These are phyloP conservation scores for Phytophthora colocasiae DNA, from an alignment of 352 stramenopile genomes.

Conservation along the genomic window DNA sequence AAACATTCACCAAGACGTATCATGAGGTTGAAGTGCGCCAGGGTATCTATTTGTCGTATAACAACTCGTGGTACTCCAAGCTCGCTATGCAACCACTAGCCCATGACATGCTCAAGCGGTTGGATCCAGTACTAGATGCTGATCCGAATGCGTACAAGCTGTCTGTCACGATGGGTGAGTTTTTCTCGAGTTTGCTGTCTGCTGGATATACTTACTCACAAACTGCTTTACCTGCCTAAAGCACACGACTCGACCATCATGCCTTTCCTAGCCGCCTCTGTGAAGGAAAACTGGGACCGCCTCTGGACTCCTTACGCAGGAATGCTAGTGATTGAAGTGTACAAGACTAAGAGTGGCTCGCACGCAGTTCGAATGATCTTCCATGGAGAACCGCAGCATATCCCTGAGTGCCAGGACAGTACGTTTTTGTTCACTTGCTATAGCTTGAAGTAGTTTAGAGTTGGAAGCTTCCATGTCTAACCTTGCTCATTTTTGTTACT, in stretches of 20 bases:
- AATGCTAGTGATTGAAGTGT: conserved; percentile 79
- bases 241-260: conserved; percentile 88
- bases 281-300: conserved; percentile 80
- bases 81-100: conserved; percentile 87
- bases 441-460: background rate
- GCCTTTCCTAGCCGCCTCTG: conserved; percentile 76
- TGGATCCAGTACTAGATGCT: conserved; percentile 61
- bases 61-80: conserved; percentile 86
- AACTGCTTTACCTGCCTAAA: conserved; percentile 11
- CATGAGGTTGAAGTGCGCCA: conserved; percentile 77
- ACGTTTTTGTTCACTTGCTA: conserved; percentile 3
- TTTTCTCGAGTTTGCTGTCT: background rate
- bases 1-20: conserved; percentile 81
- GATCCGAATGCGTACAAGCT: conserved; percentile 56
- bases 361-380: conserved; percentile 76
- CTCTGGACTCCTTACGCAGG: conserved; percentile 88
- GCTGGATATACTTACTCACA: background rate
- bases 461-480: background rate
- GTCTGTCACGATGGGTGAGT: conserved; percentile 81
- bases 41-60: conserved; percentile 70
- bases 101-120: conserved; percentile 66
- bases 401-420: conserved; percentile 84
- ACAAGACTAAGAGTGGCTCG: conserved; percentile 72
- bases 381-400: conserved; percentile 70
- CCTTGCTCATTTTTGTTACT: conserved; percentile 6